A percentile compares a stretch with the other conserved stretches of the same genome.
These are phyloP conservation scores for Eucalyptus regnans DNA, from an alignment of 345 rosid species.

Conservation along the genomic window DNA sequence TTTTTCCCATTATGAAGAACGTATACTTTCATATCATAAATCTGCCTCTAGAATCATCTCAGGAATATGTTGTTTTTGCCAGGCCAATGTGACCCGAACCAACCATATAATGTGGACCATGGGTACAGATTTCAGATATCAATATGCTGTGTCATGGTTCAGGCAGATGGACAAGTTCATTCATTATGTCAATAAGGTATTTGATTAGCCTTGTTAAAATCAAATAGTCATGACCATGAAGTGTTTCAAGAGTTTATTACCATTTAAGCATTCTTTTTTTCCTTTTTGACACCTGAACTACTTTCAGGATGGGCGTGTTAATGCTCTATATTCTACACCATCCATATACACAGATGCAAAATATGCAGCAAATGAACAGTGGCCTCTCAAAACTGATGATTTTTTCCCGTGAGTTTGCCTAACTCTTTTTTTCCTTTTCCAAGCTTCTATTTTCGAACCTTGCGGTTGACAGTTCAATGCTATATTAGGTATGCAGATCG, in stretches of 20 bases:
- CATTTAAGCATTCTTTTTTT: not conserved
- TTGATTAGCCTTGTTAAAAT: not conserved
- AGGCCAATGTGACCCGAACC: conserved; percentile 90
- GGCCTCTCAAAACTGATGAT: conserved; percentile 91
- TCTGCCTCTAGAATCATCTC: not conserved
- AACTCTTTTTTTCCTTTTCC: not conserved
- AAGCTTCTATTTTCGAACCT: not conserved
- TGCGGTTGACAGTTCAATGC: not conserved
- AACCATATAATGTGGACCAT: conserved; percentile 91
- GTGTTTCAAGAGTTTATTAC: not conserved
- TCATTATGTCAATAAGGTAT: conserved; percentile 87
- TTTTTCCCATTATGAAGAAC: not conserved
- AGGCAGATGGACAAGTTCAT: conserved; percentile 96
- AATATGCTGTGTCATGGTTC: conserved; percentile 90
- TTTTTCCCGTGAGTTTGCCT: conserved; percentile 74
- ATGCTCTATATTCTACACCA: conserved; percentile 88
- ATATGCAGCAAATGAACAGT: conserved; percentile 55
- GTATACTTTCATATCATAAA: not conserved
- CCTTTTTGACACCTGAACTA: not conserved
- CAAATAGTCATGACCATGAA: not conserved
- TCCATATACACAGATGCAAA: conserved; percentile 87
- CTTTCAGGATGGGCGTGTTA: conserved; percentile 81
- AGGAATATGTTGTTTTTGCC: not conserved
- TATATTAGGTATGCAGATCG: conserved; percentile 73
- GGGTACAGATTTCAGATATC: conserved; percentile 97